Evolutionary conservation across 2,329 filamentous ascomycete species (phyloP), one percentile per base, ranked within the genome.

Genomic region (Pyricularia grisea): DNA sequence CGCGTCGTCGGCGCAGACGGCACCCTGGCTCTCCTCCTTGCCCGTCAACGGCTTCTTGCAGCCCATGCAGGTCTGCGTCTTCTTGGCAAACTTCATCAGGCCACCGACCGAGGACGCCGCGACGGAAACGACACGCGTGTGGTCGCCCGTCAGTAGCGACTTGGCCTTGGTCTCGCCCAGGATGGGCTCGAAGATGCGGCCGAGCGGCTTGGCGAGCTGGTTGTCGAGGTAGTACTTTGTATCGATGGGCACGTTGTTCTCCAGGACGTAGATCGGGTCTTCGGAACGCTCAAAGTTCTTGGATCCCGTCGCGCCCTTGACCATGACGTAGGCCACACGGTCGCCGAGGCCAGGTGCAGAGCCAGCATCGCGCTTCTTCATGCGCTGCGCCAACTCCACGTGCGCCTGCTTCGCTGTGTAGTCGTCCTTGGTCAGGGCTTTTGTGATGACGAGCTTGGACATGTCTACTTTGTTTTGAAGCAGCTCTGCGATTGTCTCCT

Each of bases 141-240:
- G 95, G 73, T 94, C 95, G 70, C 95, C 95, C 4, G 91, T 93
- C 33, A 99, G 87, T 25, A 99, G 85, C 60, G 91, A 92, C 66
- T 88, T 89, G 4, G 94, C 93, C 78, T 95, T 96, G 50, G 70
- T 68, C 80, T 97, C 94, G 28, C 95, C 95, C 2, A 99, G 83
- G 71, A 99, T 98, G 64, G 95, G 95, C 79, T 99, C 95, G 83
- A 99, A 99, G 77, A 99, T 99, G 77, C 96, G 90, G 4, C 90
- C 89, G 2, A 99, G 85, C 0, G 95, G 95, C 80, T 99, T 99
- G 10, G 95, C 91, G 23, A 99, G 89, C 80, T 99, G 96, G 78
- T 99, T 99, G 78, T 99, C 95, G 25, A 99, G 89, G 79, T 99
- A 99, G 82, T 98, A 99, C 79, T 92, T 95, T 3, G 95, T 98